These are phyloP conservation scores for Domatiomyces globalis DNA, from an alignment of 2,329 filamentous ascomycete genomes.

Conservation along the genomic window DNA sequence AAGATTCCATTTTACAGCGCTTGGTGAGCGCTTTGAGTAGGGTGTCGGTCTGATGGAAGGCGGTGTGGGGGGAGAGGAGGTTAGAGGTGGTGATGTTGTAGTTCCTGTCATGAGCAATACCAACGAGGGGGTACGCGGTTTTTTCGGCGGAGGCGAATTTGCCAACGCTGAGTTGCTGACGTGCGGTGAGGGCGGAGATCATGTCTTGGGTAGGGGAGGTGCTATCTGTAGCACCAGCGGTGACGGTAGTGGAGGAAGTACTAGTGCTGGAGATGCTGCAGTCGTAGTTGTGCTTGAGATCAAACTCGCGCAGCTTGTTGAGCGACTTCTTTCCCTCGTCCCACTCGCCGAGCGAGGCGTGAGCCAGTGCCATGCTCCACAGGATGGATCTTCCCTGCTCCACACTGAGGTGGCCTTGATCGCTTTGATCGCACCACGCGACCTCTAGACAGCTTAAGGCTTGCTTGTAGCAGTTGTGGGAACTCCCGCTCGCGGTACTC, in stretches of 20 bases:
- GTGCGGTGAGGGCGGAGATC: neutral
- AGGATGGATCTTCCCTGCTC: neutral
- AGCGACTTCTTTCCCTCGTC: neutral
- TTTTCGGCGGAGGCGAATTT: neutral
- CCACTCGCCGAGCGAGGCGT: neutral
- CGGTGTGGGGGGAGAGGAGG: neutral
- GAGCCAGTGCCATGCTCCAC: neutral
- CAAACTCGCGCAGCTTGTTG: neutral
- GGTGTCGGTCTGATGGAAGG: neutral
- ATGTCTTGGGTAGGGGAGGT: neutral
- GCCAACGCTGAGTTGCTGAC: neutral
- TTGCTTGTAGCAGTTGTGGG: neutral
- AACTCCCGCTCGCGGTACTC: neutral
- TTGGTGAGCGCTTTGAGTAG: neutral
- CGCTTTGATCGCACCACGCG: neutral
- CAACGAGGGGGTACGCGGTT: neutral
- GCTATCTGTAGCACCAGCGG: neutral
- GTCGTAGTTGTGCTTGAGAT: neutral
- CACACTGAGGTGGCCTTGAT: neutral
- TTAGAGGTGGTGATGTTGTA: neutral
- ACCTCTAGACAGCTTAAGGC: neutral
- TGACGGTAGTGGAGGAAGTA: neutral
- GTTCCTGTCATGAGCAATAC: neutral
- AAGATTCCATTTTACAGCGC: neutral
- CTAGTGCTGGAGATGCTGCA: too few species aligned